These are phyloP conservation scores for Lactarius deliciosus DNA, from an alignment of 768 basidiomycete species.

Conservation along the genomic window DNA sequence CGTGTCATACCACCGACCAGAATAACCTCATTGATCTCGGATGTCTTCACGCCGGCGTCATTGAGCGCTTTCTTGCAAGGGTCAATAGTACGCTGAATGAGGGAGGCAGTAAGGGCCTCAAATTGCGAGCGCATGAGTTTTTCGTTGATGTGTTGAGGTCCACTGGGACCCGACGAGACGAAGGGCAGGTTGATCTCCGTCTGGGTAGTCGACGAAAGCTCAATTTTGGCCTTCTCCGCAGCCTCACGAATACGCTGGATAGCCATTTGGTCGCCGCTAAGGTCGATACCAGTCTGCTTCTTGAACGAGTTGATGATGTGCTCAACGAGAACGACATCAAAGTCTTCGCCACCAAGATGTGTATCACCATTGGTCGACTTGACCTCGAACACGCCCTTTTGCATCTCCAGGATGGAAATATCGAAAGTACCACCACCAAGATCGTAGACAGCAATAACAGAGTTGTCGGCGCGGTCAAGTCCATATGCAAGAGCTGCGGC, in stretches of 20 bases:
- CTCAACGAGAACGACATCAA: conserved; percentile 87
- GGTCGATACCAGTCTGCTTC: conserved; percentile 83
- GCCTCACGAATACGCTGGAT: conserved; percentile 99
- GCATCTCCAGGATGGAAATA: conserved; percentile 99
- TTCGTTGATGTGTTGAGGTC: conserved; percentile 95
- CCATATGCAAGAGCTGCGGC: conserved; percentile 98
- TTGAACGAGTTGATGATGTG: conserved; percentile 90
- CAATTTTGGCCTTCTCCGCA: conserved; percentile 99
- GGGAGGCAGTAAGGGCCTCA: conserved; percentile 77
- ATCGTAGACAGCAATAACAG: conserved; percentile 97
- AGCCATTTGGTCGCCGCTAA: conserved; percentile 88
- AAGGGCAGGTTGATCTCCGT: conserved; percentile 98
- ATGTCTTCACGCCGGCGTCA: conserved; percentile 91
- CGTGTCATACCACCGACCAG: conserved; percentile 98
- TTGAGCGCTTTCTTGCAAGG: conserved; percentile 97
- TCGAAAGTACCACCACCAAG: conserved; percentile 98
- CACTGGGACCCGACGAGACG: conserved; percentile 93
- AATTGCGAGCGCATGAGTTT: conserved; percentile 89
- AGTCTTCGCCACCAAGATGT: conserved; percentile 94
- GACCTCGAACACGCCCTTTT: conserved; percentile 99
- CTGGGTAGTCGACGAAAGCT: conserved; percentile 90
- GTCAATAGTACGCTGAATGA: conserved; percentile 87
- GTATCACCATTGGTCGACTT: conserved; percentile 99
- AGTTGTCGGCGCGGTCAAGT: conserved; percentile 77
- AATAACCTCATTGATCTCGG: conserved; percentile 94